A percentile compares a stretch with the other conserved stretches of the same genome.
These are phyloP conservation scores for Erythrophleum fordii DNA, from an alignment of 306 rosid species.

Conservation along the genomic window DNA sequence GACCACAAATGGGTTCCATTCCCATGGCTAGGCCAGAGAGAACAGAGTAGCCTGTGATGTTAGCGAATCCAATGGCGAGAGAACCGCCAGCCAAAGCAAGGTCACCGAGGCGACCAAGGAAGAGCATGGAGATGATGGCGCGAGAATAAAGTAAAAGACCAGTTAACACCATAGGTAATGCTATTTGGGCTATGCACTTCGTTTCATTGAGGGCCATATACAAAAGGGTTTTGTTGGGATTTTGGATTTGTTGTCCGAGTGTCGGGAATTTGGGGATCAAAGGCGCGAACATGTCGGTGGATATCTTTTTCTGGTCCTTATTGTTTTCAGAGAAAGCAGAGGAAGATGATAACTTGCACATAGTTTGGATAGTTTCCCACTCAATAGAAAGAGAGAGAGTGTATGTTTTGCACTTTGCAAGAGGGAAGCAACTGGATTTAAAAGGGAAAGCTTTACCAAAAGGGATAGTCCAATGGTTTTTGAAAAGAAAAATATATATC, in stretches of 20 bases:
- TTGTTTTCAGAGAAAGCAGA: slow-evolving; percentile 4
- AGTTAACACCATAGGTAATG: slow-evolving; percentile 37
- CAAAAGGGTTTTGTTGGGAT: neutral
- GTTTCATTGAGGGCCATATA: slow-evolving; percentile 33
- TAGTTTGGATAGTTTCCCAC: neutral
- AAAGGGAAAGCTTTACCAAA: neutral
- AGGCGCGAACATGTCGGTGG: neutral
- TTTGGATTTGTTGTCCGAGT: neutral
- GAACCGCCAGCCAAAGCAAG: slow-evolving; percentile 50
- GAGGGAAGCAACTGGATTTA: neutral
- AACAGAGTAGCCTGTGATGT: slow-evolving; percentile 46
- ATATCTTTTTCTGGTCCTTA: slow-evolving; percentile 8
- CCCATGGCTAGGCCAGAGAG: slow-evolving; percentile 59
- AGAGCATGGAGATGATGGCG: slow-evolving; percentile 51
- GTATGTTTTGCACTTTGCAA: slow-evolving; percentile 20
- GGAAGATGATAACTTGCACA: slow-evolving; percentile 31
- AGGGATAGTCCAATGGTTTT: neutral
- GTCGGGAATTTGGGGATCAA: slow-evolving; percentile 28
- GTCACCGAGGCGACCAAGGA: slow-evolving; percentile 45
- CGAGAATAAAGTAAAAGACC: slow-evolving; percentile 44
- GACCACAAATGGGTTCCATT: slow-evolving; percentile 51
- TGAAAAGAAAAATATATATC: too few relatives aligned
- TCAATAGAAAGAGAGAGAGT: neutral
- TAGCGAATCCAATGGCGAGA: slow-evolving; percentile 47
- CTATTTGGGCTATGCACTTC: slow-evolving; percentile 32